phyloP scores from a whole-genome alignment of 2,329 filamentous ascomycete species.

The Neofusicoccum laricinum region DNA sequence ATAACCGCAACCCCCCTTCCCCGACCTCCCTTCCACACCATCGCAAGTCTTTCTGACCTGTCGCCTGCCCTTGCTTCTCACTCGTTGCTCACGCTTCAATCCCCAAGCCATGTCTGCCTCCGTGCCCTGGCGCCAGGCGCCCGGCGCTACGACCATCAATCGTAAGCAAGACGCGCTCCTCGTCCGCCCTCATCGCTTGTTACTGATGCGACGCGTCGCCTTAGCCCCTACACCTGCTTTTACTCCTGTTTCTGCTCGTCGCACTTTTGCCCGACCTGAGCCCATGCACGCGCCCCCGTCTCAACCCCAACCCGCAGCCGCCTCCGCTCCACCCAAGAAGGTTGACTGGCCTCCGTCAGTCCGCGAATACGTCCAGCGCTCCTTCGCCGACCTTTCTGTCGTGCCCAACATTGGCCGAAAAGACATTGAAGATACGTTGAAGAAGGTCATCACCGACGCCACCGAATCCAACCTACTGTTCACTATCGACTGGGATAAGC shows the following conservation, averaged over 20 bases:
- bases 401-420: conserved; percentile 43
- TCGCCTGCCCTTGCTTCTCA: conserved; percentile 4
- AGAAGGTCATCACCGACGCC: conserved; percentile 77
- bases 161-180: conserved; percentile 10
- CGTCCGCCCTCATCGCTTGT: background rate
- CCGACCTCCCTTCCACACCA: background rate
- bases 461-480: conserved; percentile 71
- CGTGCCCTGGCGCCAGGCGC: conserved; percentile 13
- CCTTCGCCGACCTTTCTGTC: conserved; percentile 71
- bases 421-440: conserved; percentile 83
- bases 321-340: conserved; percentile 49
- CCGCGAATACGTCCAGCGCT: conserved; percentile 82
- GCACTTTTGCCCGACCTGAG: conserved; percentile 30
- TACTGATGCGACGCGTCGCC: background rate
- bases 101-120: conserved; percentile 12
- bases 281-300: conserved; percentile 21
- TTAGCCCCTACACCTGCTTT: conserved; percentile 14
- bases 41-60: background rate
- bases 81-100: background rate
- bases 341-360: conserved; percentile 81
- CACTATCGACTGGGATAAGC: conserved; percentile 74
- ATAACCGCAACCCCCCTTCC: background rate
- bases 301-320: conserved; percentile 20
- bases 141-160: conserved; percentile 11
- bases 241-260: conserved; percentile 42